These are phyloP conservation scores for Paramecium pentaurelia DNA, from an alignment of 73 alveolate species.

Conservation along the genomic window DNA sequence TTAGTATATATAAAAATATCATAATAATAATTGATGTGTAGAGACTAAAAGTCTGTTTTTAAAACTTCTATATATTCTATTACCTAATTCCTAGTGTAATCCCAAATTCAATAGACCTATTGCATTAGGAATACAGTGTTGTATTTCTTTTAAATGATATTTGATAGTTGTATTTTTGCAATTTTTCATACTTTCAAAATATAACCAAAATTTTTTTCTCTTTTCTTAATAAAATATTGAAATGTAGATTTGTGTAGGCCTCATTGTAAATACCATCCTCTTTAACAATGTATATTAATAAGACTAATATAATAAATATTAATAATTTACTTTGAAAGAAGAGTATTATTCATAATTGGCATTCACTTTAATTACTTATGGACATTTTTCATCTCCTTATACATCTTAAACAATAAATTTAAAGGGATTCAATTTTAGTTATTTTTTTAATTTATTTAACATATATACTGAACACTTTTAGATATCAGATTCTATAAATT, in stretches of 20 bases:
- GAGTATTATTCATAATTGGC: background rate
- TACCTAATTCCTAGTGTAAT: background rate
- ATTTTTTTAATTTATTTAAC: background rate
- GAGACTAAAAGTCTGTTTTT: background rate
- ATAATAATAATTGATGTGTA: background rate
- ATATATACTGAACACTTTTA: constrained; percentile 10
- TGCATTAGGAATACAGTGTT: constrained; percentile 10
- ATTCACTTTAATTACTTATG: constrained; percentile 17
- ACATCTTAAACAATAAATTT: background rate
- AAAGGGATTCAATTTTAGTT: background rate
- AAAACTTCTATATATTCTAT: constrained; percentile 28
- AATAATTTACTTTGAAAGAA: background rate
- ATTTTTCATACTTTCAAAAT: background rate
- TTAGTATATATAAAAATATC: background rate
- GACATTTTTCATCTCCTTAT: constrained; percentile 20
- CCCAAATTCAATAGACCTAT: background rate
- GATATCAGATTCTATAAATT: constrained; percentile 16
- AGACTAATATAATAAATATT: background rate
- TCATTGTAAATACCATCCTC: background rate
- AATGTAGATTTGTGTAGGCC: background rate
- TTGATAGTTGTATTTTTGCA: background rate
- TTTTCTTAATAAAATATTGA: constrained; percentile 13
- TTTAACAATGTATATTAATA: background rate
- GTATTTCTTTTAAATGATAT: background rate
- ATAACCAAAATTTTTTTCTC: background rate